Conservation (phyloP, 2,329 filamentous ascomycete species). For the Penicillium concentricum region DNA sequence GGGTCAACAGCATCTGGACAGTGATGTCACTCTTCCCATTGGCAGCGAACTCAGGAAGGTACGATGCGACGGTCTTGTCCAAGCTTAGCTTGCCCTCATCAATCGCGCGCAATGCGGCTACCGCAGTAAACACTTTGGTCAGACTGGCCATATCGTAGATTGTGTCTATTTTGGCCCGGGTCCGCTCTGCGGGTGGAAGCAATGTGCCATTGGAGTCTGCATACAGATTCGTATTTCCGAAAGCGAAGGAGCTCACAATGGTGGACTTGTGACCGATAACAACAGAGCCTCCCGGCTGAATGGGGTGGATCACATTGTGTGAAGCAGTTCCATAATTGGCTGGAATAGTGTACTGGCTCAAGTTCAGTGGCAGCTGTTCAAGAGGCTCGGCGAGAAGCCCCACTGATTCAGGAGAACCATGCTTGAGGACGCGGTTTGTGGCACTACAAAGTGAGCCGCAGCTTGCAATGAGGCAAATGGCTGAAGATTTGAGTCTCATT, state of each 20-base stretch:
- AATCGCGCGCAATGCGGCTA: not conserved
- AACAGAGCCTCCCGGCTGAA: conserved; percentile 18
- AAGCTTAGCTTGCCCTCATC: not conserved
- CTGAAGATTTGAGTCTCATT: not conserved
- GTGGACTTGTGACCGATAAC: conserved; percentile 19
- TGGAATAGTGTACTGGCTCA: conserved; percentile 9
- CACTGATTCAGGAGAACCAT: conserved; percentile 8
- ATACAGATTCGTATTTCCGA: conserved; percentile 22
- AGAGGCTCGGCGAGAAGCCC: conserved; percentile 9
- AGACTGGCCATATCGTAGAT: conserved; percentile 44
- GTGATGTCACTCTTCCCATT: not conserved
- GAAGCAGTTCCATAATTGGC: conserved; percentile 9
- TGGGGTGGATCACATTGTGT: conserved; percentile 16
- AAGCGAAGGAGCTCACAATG: conserved; percentile 24
- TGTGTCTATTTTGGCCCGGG: conserved; percentile 32
- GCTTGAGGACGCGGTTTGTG: conserved; percentile 1
- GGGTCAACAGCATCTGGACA: not conserved
- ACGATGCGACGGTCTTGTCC: not conserved
- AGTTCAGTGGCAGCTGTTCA: conserved; percentile 3
- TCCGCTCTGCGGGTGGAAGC: conserved; percentile 25
- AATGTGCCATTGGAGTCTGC: conserved; percentile 32
- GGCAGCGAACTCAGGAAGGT: not conserved
- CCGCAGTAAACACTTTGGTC: conserved; percentile 40
- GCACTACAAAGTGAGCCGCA: not conserved
- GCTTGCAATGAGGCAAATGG: not conserved